Evolutionary conservation across 1,284 basidiomycete species (phyloP), one percentile per base, ranked within the genome.

Genomic region (Volvariella volvacea): DNA sequence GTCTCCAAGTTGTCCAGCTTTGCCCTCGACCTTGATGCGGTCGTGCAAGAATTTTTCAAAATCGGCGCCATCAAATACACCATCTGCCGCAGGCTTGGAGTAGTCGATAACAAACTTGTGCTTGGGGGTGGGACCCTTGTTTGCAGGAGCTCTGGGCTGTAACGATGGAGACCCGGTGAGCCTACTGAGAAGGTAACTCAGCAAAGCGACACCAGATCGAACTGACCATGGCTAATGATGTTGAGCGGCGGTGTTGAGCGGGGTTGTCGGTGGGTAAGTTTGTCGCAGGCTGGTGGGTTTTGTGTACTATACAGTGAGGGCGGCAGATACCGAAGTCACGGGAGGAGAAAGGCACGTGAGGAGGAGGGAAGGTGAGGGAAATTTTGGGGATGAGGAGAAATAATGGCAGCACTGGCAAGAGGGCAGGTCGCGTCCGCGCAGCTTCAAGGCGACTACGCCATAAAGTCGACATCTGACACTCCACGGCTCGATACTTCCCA

Each of bases 91-190:
- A 51, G 94, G 94, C 61, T 88, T 89, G 43, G 90, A 89, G 78
- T 90, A 95, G 81, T 96, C 92, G 65, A 97, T 81, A 65, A 86
- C 74, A 72, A 93, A 96, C 71, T 92, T 95, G 78, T 92, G 88
- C 71, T 87, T 89, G 47, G 77, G 64, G 58, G 78, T 68, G 57
- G 77, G 63, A 56, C 76, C 64, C 71, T 92, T 92, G 70, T 77
- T 72, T 60, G 83, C 58, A 58, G 82, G 60, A 61, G 78, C 73
- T 66, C 83, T 84, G 64, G 83, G 75, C 80, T 85, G 73, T 44
- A 65, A 49, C 52, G 57, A 55, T 59, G 62, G 52, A 55, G 62
- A 61, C 58, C 67, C 60, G 65, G 66, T 88, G 56, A 88, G 85
- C 87, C 87, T 89, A 89, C 86, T 89, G 86, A 89, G 87, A 89